A percentile compares a stretch with the other conserved stretches of the same genome.
phyloP scores from a whole-genome alignment of 2,329 filamentous ascomycete genomes.

The Rutstroemia sp. region DNA sequence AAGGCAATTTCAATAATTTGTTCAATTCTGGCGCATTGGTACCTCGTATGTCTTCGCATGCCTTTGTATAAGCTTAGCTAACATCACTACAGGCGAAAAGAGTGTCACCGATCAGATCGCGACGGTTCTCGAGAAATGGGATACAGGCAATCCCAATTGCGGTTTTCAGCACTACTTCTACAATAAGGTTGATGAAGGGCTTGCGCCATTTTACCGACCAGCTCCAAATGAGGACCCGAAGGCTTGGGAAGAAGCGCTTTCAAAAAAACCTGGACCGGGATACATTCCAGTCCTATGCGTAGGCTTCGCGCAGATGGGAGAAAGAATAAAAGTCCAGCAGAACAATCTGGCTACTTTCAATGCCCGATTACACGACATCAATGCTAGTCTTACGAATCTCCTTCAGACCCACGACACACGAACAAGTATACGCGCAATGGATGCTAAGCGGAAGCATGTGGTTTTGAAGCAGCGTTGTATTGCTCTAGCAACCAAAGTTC shows the following conservation, averaged over 20 bases:
- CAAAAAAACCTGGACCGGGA: conserved; percentile 68
- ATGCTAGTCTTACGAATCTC: conserved; percentile 63
- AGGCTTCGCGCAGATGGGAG: conserved; percentile 65
- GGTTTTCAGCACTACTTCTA: conserved; percentile 82
- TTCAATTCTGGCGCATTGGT: conserved; percentile 25
- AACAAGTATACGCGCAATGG: conserved; percentile 65
- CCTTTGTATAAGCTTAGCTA: conserved; percentile 9
- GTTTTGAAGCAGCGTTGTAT: conserved; percentile 67
- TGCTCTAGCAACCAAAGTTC: conserved; percentile 69
- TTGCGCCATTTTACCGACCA: conserved; percentile 70
- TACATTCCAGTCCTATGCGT: conserved; percentile 71
- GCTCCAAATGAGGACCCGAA: conserved; percentile 62
- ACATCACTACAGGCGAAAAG: conserved; percentile 50
- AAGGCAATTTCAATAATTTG: conserved; percentile 22
- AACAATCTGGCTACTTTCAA: conserved; percentile 63
- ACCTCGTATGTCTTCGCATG: conserved; percentile 20
- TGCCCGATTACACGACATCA: conserved; percentile 69
- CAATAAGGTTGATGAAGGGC: conserved; percentile 70
- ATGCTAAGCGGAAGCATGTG: conserved; percentile 65
- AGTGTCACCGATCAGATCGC: conserved; percentile 68
- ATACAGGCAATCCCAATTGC: conserved; percentile 58
- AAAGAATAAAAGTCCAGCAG: conserved; percentile 66
- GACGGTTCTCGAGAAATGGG: conserved; percentile 66
- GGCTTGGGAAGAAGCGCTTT: conserved; percentile 78
- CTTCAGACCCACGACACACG: conserved; percentile 71